These are phyloP conservation scores for Xylaria sp. DNA, from an alignment of 2,329 filamentous ascomycete species.

Conservation along the genomic window DNA sequence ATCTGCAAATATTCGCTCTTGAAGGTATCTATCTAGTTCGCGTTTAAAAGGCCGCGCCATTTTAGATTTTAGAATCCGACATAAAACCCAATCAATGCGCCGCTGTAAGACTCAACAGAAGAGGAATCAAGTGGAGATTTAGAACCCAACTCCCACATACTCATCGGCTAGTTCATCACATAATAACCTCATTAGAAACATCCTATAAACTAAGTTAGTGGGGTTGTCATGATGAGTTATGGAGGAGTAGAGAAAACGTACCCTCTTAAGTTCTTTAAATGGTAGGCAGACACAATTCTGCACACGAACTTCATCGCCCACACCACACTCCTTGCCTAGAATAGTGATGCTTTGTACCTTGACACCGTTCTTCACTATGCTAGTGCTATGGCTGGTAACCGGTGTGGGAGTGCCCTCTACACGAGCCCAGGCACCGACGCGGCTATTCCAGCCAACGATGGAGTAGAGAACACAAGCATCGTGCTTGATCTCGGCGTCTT, in stretches of 20 bases:
- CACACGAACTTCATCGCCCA: slow-evolving; percentile 92
- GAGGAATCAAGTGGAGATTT: slow-evolving; percentile 26
- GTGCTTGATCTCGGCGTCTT: slow-evolving; percentile 95
- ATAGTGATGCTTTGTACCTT: slow-evolving; percentile 99
- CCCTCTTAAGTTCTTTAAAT: slow-evolving; percentile 97
- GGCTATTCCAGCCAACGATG: slow-evolving; percentile 97
- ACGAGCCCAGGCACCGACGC: slow-evolving; percentile 96
- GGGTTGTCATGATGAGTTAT: slow-evolving; percentile 43
- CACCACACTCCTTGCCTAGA: slow-evolving; percentile 92
- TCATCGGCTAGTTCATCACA: slow-evolving; percentile 65
- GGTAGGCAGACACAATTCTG: slow-evolving; percentile 98
- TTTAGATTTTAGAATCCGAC: slow-evolving; percentile 18
- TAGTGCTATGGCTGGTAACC: slow-evolving; percentile 87
- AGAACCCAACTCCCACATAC: slow-evolving; percentile 2
- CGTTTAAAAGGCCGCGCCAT: slow-evolving; percentile 22
- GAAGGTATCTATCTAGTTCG: slow-evolving; percentile 33
- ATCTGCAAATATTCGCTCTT: slow-evolving; percentile 21
- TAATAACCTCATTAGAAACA: slow-evolving; percentile 88
- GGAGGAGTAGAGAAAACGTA: slow-evolving; percentile 59
- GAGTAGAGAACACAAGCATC: slow-evolving; percentile 95
- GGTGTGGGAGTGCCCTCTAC: slow-evolving; percentile 95
- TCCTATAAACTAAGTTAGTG: slow-evolving; percentile 63
- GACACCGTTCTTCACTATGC: slow-evolving; percentile 95
- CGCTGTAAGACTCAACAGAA: slow-evolving; percentile 15
- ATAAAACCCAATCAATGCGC: slow-evolving; percentile 24